phyloP scores from a whole-genome alignment of 768 basidiomycete species.

The Boletus edulis region DNA sequence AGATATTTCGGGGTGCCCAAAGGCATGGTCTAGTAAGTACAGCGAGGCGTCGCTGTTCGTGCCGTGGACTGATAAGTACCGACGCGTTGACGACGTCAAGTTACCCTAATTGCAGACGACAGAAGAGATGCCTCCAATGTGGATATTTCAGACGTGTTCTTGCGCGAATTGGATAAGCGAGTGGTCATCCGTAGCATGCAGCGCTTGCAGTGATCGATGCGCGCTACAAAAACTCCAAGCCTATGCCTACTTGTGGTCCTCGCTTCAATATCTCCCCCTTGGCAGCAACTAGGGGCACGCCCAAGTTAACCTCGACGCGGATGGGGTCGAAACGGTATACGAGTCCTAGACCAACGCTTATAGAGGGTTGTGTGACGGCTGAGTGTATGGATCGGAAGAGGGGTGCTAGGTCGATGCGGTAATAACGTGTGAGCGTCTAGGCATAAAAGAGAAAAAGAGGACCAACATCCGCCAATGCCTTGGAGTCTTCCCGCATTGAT shows the following conservation, averaged over 20 bases:
- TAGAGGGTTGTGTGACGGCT: constrained; percentile 44
- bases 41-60: no score
- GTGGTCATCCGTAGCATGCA: neutral
- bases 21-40: neutral
- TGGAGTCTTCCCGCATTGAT: constrained; percentile 80
- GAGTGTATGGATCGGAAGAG: constrained; percentile 9
- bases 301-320: constrained; percentile 86
- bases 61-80: no score
- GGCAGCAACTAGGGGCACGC: constrained; percentile 72
- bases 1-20: neutral
- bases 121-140: no score
- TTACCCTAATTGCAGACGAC: no score
- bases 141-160: neutral
- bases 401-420: constrained; percentile 3
- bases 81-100: no score
- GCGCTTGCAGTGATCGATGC: constrained; percentile 5
- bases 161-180: neutral
- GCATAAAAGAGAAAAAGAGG: neutral
- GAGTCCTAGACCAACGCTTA: constrained; percentile 80
- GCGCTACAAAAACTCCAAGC: constrained; percentile 67
- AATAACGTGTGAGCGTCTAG: neutral
- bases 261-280: constrained; percentile 63
- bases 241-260: constrained; percentile 81
- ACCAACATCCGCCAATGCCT: constrained; percentile 53
- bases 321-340: constrained; percentile 82